Base-by-base conservation (phyloP, 2,329 filamentous ascomycete genomes). In the Ophiostoma angusticollis region DNA sequence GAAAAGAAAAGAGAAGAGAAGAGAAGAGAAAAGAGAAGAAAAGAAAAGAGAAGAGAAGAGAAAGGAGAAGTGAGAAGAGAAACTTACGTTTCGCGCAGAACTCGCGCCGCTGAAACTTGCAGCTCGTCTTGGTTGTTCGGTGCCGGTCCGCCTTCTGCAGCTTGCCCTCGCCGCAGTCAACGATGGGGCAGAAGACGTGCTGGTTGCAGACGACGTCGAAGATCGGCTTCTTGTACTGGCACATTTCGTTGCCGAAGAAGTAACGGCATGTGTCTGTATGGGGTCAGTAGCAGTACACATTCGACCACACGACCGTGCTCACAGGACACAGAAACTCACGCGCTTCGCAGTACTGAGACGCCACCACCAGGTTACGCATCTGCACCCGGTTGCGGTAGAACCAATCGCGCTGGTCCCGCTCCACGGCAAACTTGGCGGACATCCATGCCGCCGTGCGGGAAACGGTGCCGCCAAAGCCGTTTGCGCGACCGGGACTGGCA, bases 241-340 rank as follows among this genome's bases (percentile, higher is more conserved):
- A 47, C 4, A 8, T 1, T 9, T 41, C 36, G 3, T 21, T 11
- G 3, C 37, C 24, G 11, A 43, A 47, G 25, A 47, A 47, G 33
- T 31, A 44, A 2, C 35, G 30, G 35, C 45, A 47, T 1, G 45
- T 47, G 33, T 47, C 45, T 47, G 30, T 13, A 7, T 6, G 7
- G 22, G 28, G 14, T 27, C 19, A 32, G 36, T 16, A n/a, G 6
- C 13, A 5, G 22, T 12, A 18, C 4, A 24, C n/a, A n/a, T n/a
- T n/a, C n/a, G n/a, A n/a, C n/a, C n/a, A n/a, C n/a, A n/a, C n/a
- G n/a, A n/a, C n/a, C n/a, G n/a, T n/a, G n/a, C n/a, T n/a, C n/a
- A n/a, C n/a, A n/a, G n/a, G n/a, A 34, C 2, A 22, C 12, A 30
- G 18, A 23, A 12, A 30, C 41, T 24, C 19, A 43, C 41, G 42